Conservation (phyloP, 1,139 yeast species). For the Taphrina confusa region DNA sequence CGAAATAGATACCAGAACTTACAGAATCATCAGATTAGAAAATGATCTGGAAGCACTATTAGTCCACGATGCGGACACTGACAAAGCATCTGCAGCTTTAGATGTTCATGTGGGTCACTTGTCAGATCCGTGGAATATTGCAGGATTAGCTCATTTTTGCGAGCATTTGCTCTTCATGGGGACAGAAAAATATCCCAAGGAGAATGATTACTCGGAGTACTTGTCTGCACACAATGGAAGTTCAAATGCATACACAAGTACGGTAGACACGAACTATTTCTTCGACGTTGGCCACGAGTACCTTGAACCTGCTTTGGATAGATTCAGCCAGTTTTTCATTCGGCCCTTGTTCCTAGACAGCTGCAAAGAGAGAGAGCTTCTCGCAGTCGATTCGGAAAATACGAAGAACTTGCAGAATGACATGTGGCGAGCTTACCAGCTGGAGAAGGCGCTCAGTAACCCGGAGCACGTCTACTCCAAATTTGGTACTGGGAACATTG, state of each 20-base stretch:
- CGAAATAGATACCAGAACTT: slow-evolving; percentile 43
- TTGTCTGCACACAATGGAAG: slow-evolving; percentile 69
- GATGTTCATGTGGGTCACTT: slow-evolving; percentile 91
- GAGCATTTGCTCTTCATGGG: slow-evolving; percentile 97
- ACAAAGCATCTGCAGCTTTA: slow-evolving; percentile 87
- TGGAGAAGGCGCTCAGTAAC: slow-evolving; percentile 73
- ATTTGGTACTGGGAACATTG: slow-evolving; percentile 70
- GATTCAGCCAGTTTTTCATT: slow-evolving; percentile 90
- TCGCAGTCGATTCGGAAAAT: slow-evolving; percentile 94
- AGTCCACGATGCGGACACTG: slow-evolving; percentile 81
- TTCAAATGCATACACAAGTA: slow-evolving; percentile 83
- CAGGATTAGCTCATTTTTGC: slow-evolving; percentile 95
- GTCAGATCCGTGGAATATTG: slow-evolving; percentile 69
- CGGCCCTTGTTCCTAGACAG: slow-evolving; percentile 75
- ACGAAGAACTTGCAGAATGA: slow-evolving; percentile 91
- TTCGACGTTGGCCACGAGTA: slow-evolving; percentile 78
- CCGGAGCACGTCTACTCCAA: slow-evolving; percentile 69
- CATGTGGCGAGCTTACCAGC: slow-evolving; percentile 81
- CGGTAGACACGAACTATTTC: slow-evolving; percentile 86
- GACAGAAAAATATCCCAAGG: slow-evolving; percentile 86
- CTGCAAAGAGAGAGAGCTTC: slow-evolving; percentile 87
- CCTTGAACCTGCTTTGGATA: slow-evolving; percentile 82
- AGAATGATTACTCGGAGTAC: slow-evolving; percentile 80
- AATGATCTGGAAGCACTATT: slow-evolving; percentile 74
- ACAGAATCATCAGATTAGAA: slow-evolving; percentile 64